These are phyloP conservation scores for Leishmania gerbilli DNA, from an alignment of 208 protist genomes.

Conservation along the genomic window DNA sequence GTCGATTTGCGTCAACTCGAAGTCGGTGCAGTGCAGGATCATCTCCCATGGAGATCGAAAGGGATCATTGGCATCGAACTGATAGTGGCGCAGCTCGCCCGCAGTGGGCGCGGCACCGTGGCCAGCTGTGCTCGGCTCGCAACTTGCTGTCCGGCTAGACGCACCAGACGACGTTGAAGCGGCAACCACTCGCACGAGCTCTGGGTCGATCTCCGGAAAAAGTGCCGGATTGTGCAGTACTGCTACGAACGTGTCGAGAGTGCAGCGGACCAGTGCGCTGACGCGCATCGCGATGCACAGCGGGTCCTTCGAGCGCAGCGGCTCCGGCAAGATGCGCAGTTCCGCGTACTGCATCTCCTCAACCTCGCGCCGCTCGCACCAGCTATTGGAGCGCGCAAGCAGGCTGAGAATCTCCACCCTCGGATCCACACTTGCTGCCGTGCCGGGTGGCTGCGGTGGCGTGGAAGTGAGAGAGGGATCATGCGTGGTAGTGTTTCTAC, in stretches of 20 bases:
- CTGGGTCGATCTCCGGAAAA: conserved; percentile 22
- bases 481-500: not conserved
- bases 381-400: conserved; percentile 25
- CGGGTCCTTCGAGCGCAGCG: conserved; percentile 2
- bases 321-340: conserved; percentile 21
- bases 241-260: conserved; percentile 14
- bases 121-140: not conserved
- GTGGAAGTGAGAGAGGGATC: not conserved
- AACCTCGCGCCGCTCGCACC: conserved; percentile 21
- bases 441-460: not conserved
- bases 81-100: conserved; percentile 28
- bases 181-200: conserved; percentile 15
- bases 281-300: conserved; percentile 33
- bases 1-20: conserved; percentile 6
- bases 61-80: conserved; percentile 10
- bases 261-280: conserved; percentile 14
- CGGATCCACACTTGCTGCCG: not conserved
- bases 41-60: conserved; percentile 24
- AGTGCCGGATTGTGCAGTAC: conserved; percentile 11
- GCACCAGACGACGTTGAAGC: not conserved
- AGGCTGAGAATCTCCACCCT: conserved; percentile 9
- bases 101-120: not conserved
- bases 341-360: conserved; percentile 20
- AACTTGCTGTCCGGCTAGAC: not conserved
- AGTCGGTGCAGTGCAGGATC: conserved; percentile 19